Conservation (phyloP, 139 green algal species). For the Picochlorum costavermella region DNA sequence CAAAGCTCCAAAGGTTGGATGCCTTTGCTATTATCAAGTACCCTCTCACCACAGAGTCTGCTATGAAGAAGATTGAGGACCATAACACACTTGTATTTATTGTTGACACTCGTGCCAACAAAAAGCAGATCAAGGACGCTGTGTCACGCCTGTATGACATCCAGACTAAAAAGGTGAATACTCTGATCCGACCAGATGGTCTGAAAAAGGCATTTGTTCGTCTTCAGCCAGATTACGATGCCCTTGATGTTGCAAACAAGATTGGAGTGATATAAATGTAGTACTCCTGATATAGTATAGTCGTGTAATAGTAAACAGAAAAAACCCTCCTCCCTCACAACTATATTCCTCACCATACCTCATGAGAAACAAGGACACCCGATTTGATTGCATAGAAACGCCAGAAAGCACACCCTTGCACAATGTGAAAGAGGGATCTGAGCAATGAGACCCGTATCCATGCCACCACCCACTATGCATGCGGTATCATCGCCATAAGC, state of each 20-base stretch:
- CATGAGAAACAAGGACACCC: too few relatives aligned
- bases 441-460: too few relatives aligned
- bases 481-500: too few relatives aligned
- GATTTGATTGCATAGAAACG: too few relatives aligned
- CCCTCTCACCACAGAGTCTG: slow-evolving; percentile 96
- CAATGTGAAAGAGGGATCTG: too few relatives aligned
- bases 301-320: neutral
- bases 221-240: slow-evolving; percentile 92
- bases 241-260: slow-evolving; percentile 99
- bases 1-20: slow-evolving; percentile 64
- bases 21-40: slow-evolving; percentile 86
- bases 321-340: too few relatives aligned
- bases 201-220: slow-evolving; percentile 98
- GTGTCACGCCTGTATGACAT: slow-evolving; percentile 96
- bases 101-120: slow-evolving; percentile 75
- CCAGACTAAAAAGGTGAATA: slow-evolving; percentile 97
- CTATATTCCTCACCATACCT: too few relatives aligned
- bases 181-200: slow-evolving; percentile 93
- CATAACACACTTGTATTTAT: slow-evolving; percentile 99
- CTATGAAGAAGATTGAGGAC: slow-evolving; percentile 99
- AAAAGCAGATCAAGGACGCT: slow-evolving; percentile 91
- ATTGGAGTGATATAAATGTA: slow-evolving; percentile 96
- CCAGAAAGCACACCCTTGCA: too few relatives aligned
- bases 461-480: too few relatives aligned
- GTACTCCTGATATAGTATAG: neutral